Evolutionary conservation across 805 yeast species (phyloP), one percentile per base, ranked within the genome.

Genomic region (Ogataea paradorogensis): DNA sequence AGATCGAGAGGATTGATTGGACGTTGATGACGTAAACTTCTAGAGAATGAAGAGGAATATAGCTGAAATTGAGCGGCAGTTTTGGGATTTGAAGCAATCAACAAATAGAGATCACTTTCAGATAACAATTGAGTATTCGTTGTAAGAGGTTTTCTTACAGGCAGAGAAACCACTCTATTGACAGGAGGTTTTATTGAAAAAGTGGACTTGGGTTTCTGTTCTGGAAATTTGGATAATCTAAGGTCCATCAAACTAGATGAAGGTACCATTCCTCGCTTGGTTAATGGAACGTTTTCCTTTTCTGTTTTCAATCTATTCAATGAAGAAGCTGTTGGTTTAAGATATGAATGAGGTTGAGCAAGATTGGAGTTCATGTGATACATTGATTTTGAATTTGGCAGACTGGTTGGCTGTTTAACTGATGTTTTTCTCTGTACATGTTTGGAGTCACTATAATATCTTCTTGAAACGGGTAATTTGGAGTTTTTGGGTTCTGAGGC

Each of bases 281-380:
- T 33, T 25, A 26, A 15, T 6, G 46, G 42, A 11, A 33, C 31
- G 31, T 53, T 53, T 28, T 53, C 58, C 26, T 53, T 53, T 3
- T 43, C 56, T 9, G 37, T 9, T 24, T 30, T 35, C 10, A 43
- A 21, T 30, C 46, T 33, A 23, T 41, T 43, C 6, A 48, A 18
- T 9, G 55, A 53, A 7, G 58, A 41, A 9, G 27, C 27, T 1
- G 58, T 53, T 5, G 58, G 58, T 26, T 48, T 42, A 15, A 52
- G 28, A 26, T 53, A 53, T 15, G 56, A 48, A 2, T 53, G 56
- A 9, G 31, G 25, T 13, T 33, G 21, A 7, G 46, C 4, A 18
- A 27, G 23, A 11, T 37, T 22, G 8, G 38, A 24, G 20, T 24
- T 34, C 28, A 44, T 34, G 9, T 41, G 42, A 18, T 40, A 35